Percentiles rank a stretch among this genome's conserved stretches.
Conservation (phyloP, 176 grass and related monocot species). For the Ananas comosus region DNA sequence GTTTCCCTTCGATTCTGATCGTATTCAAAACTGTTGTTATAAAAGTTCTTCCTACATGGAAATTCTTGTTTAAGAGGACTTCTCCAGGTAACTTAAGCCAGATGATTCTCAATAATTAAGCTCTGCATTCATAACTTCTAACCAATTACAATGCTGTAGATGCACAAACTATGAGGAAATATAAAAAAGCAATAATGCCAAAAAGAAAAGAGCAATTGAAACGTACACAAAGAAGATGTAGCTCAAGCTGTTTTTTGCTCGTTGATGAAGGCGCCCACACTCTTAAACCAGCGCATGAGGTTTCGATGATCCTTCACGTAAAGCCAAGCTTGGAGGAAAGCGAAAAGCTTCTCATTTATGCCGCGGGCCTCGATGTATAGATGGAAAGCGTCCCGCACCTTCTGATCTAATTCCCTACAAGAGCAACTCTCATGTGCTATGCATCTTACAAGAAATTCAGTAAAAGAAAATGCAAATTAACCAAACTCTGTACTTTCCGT, state of each 20-base stretch:
- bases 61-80: too few relatives aligned
- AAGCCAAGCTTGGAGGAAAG: conserved; percentile 93
- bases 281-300: conserved; percentile 87
- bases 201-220: not conserved
- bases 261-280: conserved; percentile 47
- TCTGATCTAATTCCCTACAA: conserved; percentile 72
- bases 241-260: conserved; percentile 47
- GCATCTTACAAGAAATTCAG: not conserved
- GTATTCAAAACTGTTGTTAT: too few relatives aligned
- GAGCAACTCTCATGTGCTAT: not conserved
- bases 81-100: too few relatives aligned
- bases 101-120: too few relatives aligned
- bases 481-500: too few relatives aligned
- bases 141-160: too few relatives aligned
- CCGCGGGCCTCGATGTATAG: conserved; percentile 76
- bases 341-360: conserved; percentile 85
- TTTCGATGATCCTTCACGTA: conserved; percentile 97
- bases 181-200: not conserved
- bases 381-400: conserved; percentile 85
- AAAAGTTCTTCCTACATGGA: too few relatives aligned
- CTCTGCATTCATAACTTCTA: too few relatives aligned
- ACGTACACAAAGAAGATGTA: not conserved
- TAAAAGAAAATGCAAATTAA: not conserved
- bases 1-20: too few relatives aligned
- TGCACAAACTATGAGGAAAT: too few relatives aligned